Percentiles rank a stretch among this genome's conserved stretches.
These are phyloP conservation scores for Pleurotus pulmonarius DNA, from an alignment of 768 basidiomycete genomes.

Conservation along the genomic window DNA sequence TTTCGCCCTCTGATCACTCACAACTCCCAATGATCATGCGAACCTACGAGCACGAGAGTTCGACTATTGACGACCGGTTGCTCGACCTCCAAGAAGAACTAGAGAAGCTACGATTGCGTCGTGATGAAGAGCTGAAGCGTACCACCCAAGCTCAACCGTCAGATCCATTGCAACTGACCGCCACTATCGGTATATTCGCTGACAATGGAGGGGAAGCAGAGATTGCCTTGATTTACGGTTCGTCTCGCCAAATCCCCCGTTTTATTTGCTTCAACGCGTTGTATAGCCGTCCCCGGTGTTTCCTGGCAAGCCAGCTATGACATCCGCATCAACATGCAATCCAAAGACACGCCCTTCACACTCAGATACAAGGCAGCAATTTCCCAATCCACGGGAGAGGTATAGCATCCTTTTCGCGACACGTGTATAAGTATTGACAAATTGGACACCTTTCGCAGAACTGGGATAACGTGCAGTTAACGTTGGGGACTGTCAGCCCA, in stretches of 20 bases:
- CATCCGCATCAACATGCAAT: conserved; percentile 38
- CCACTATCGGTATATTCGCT: conserved; percentile 32
- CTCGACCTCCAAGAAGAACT: conserved; percentile 26
- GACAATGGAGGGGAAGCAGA: conserved; percentile 31
- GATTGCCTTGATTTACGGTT: conserved; percentile 36
- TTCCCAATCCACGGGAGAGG: conserved; percentile 40
- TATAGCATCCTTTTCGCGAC: conserved; percentile 9
- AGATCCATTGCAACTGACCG: conserved; percentile 21
- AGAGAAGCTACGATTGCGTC: conserved; percentile 17
- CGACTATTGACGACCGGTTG: conserved; percentile 27
- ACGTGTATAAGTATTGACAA: background rate
- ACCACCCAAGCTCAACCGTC: conserved; percentile 7
- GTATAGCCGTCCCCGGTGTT: conserved; percentile 30
- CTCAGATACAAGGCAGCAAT: conserved; percentile 39
- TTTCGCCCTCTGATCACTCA: conserved; percentile 24
- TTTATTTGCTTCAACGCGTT: background rate
- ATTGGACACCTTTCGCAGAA: conserved; percentile 19
- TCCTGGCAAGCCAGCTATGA: conserved; percentile 38
- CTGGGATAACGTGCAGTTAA: conserved; percentile 38
- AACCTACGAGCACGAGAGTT: conserved; percentile 28
- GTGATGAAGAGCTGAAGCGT: conserved; percentile 18
- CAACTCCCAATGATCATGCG: conserved; percentile 25
- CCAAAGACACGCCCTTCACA: conserved; percentile 31
- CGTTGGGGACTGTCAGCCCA: conserved; percentile 39
- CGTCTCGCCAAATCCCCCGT: background rate